phyloP scores from a whole-genome alignment of 768 basidiomycete genomes.

The Suillus occidentalis region DNA sequence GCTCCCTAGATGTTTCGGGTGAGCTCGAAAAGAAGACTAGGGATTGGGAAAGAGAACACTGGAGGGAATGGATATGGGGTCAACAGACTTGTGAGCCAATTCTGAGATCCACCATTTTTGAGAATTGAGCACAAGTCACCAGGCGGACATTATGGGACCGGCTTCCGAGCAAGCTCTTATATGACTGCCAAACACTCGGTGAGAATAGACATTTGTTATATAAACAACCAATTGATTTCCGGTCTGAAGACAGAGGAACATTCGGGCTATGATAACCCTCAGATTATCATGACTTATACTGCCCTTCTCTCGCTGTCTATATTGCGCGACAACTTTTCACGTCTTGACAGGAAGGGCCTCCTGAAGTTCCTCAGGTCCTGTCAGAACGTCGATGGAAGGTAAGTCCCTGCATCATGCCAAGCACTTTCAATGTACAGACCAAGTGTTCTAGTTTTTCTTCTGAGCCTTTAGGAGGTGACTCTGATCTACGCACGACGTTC shows the following conservation, averaged over 20 bases:
- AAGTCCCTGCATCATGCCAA: constrained; percentile 14
- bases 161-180: constrained; percentile 75
- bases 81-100: constrained; percentile 63
- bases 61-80: constrained; percentile 87
- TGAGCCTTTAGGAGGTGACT: constrained; percentile 65
- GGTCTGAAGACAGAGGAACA: constrained; percentile 34
- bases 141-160: constrained; percentile 63
- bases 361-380: constrained; percentile 65
- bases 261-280: constrained; percentile 63
- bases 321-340: constrained; percentile 80
- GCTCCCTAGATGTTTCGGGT: constrained; percentile 76
- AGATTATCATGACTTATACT: constrained; percentile 94
- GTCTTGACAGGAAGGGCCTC: constrained; percentile 70
- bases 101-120: constrained; percentile 11
- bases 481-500: constrained; percentile 82
- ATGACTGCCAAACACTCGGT: constrained; percentile 45
- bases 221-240: constrained; percentile 9
- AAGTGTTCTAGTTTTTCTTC: constrained; percentile 59
- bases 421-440: constrained; percentile 6
- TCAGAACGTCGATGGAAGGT: constrained; percentile 87
- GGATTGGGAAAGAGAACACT: constrained; percentile 54
- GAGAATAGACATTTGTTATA: constrained; percentile 8
- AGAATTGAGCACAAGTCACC: constrained; percentile 2
- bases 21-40: constrained; percentile 43
- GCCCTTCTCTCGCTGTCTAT: constrained; percentile 82